Base-by-base conservation (phyloP, 2,329 filamentous ascomycete genomes). In the Colletotrichum sidae region DNA sequence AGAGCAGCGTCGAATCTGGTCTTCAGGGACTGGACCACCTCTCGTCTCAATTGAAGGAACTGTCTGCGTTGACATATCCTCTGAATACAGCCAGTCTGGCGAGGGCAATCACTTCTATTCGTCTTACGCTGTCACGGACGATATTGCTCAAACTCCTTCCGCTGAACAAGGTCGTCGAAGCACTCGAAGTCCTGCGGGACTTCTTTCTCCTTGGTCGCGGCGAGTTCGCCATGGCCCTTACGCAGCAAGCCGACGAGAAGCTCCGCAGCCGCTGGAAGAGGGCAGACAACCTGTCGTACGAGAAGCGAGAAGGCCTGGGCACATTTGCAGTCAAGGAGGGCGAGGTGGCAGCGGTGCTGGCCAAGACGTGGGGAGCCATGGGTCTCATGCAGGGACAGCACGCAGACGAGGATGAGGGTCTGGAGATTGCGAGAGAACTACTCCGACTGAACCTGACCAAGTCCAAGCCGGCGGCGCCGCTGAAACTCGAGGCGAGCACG, bases 141-240 rank as follows among this genome's bases (percentile, higher is more conserved):
- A 91, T 92, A 0, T 81, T 98, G 3, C 93, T 95, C 56, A 90
- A 92, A 72, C 83, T 98, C 0, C 78, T 99, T 4, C 96, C 96
- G 0, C 80, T 94, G 6, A 84, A 87, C 10, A 91, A 88, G 71
- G 93, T 97, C 4, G 81, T 93, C 6, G 90, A 96, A 69, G 88
- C 92, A 54, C 81, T 98, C 12, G 87, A 88, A 35, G 83, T 97
- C 8, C 83, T 97, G 1, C 87, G 94, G 52, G 90, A 96, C 61
- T 97, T 97, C 78, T 93, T 97, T 70, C 84, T 99, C 2, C 84
- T 99, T 0, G 91, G 92, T 1, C 87, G 93, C 39, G 95, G 95
- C 56, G 96, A 98, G 75, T 99, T 99, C 75, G 93, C 94, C 17
- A 89, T 96, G 78, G 90, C 92, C 0, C 79, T 99, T 34, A 93